Evolutionary conservation across 129 eudicot species (phyloP), one percentile per base, ranked within the genome.

Genomic region (Flaveria ramosissima): DNA sequence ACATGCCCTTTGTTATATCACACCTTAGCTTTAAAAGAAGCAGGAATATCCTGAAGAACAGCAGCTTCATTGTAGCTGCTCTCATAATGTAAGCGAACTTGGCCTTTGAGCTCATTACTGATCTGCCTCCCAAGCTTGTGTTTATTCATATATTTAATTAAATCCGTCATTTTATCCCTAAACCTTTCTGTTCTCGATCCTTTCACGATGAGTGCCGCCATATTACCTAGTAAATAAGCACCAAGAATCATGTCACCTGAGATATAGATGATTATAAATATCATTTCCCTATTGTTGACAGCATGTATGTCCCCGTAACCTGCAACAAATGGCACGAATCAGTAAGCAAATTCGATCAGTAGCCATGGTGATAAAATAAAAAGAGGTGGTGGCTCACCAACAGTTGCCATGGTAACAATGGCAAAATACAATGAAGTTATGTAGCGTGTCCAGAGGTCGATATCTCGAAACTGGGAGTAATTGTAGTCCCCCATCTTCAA

Each of bases 221-320:
- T 90, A 79, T 90, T 90, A 78, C 96, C 96, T 23, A 90, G 86
- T 60, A 90, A 68, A 80, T 90, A 90, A 30, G 96, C 92, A 57
- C 92, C 96, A 42, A 90, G 96, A 68, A 90, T 71, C 96, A 90
- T 90, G 84, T 90, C 96, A 39, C 89, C 83, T 8, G 96, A 90
- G 39, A 90, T 84, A 77, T 48, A 90, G 39, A 85, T 67, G 84
- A 90, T 90, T n/a, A 90, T 85, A 67, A 90, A 90, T 77, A 90
- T 71, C 96, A 90, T 90, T 80, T 90, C 96, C 84, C 90, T 87
- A 6, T 57, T 27, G 77, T 90, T 88, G 16, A 90, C 92, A 45
- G 96, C 96, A 68, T 90, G 96, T 66, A 90, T 78, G n/a, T 90
- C 96, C 63, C 96, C 90, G 73, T 90, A 90, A 71, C 96, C 96